A percentile compares a stretch with the other conserved stretches of the same genome.
Evolutionary conservation across 2,329 filamentous ascomycete species (phyloP).

Genomic region (Cercospora zeina): DNA sequence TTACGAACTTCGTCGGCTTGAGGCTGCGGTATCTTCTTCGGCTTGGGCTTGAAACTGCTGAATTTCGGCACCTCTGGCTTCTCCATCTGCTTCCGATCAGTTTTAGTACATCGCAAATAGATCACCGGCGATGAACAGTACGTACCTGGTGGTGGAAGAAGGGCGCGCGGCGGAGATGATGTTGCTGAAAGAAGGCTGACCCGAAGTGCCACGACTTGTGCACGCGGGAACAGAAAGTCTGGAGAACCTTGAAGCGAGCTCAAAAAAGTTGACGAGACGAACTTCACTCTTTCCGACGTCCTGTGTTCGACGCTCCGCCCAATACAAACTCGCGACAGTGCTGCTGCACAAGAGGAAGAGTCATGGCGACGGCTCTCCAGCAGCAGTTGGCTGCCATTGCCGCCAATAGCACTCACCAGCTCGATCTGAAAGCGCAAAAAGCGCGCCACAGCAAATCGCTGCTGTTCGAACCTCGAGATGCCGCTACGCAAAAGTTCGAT

Average conservation of each 20-base stretch:
- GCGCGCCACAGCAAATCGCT: slow-evolving; percentile 89
- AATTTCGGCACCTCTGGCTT: slow-evolving; percentile 64
- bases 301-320: neutral
- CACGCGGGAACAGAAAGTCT: neutral
- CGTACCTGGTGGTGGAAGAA: neutral
- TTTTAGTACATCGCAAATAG: neutral
- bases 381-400: slow-evolving; percentile 93
- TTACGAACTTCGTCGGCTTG: slow-evolving; percentile 19
- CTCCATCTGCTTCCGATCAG: slow-evolving; percentile 14
- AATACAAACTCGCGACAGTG: neutral
- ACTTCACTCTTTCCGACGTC: neutral
- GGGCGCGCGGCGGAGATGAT: neutral
- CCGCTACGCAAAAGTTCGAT: slow-evolving; percentile 85
- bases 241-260: slow-evolving; percentile 6
- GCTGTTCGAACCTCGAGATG: slow-evolving; percentile 84
- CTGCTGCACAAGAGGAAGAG: neutral
- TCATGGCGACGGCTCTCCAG: slow-evolving; percentile 82
- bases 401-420: slow-evolving; percentile 81
- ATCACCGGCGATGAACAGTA: neutral
- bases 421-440: slow-evolving; percentile 92
- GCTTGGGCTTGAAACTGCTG: slow-evolving; percentile 67
- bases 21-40: slow-evolving; percentile 22
- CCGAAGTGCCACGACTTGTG: slow-evolving; percentile 12
- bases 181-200: neutral
- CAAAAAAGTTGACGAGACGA: slow-evolving; percentile 14